A percentile compares a stretch with the other conserved stretches of the same genome.
Conservation (phyloP, 2,329 filamentous ascomycete species). For the Colletotrichum lindemuthianum region DNA sequence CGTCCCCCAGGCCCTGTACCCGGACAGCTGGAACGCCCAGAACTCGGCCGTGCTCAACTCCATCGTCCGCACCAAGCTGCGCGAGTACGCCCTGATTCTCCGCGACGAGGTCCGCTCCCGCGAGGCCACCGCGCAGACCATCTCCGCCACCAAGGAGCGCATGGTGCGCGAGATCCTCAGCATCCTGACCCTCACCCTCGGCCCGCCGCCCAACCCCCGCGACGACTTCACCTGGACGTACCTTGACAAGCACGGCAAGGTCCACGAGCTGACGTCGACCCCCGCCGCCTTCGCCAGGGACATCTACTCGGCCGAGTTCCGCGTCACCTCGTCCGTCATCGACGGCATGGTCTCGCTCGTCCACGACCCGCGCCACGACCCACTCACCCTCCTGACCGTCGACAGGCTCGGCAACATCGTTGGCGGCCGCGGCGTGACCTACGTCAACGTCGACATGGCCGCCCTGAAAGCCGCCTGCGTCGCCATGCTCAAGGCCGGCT, state of each 20-base stretch:
- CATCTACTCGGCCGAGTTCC: conserved; percentile 68
- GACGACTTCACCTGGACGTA: conserved; percentile 84
- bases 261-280: conserved; percentile 70
- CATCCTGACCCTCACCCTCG: conserved; percentile 84
- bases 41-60: conserved; percentile 76
- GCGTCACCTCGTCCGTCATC: conserved; percentile 69
- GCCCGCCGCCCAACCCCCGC: conserved; percentile 77
- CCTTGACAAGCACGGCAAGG: conserved; percentile 73
- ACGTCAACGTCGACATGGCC: conserved; percentile 82
- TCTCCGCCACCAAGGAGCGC: conserved; percentile 68
- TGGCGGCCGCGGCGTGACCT: conserved; percentile 78
- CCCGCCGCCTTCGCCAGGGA: conserved; percentile 78
- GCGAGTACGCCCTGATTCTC: conserved; percentile 82
- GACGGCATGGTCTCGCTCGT: conserved; percentile 81
- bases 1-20: conserved; percentile 84
- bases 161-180: conserved; percentile 85
- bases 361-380: conserved; percentile 84
- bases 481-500: conserved; percentile 78
- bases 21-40: conserved; percentile 82
- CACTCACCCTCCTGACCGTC: conserved; percentile 78
- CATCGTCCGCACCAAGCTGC: conserved; percentile 83
- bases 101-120: conserved; percentile 61
- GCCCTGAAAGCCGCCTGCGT: conserved; percentile 79
- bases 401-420: conserved; percentile 84
- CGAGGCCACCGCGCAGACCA: conserved; percentile 47